Percentiles rank a stretch among this genome's conserved stretches.
Evolutionary conservation across 306 rosid species (phyloP).

Genomic region (barrel medic (Medicago truncatula)): MtrunA17r5.0-ANR NC_053049.1:48957001-48957500

Average conservation of each 20-base stretch:
- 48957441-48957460: conserved; percentile 87
- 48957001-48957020: conserved; percentile 36
- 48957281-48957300: conserved; percentile 85
- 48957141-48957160: too few relatives aligned
- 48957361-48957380: conserved; percentile 97
- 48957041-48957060: not conserved
- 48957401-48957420: conserved; percentile 98
- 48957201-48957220: not conserved
- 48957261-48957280: conserved; percentile 51
- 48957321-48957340: conserved; percentile 84
- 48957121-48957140: too few relatives aligned
- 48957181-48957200: conserved; percentile 16
- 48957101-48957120: too few relatives aligned
- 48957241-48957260: not conserved
- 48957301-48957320: conserved; percentile 71
- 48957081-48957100: too few relatives aligned
- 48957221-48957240: conserved; percentile 7
- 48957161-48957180: conserved; percentile 4
- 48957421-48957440: conserved; percentile 92
- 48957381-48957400: conserved; percentile 91
- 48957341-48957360: conserved; percentile 98
- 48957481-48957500: not conserved
- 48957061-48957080: too few relatives aligned
- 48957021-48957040: conserved; percentile 32
- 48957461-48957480: conserved; percentile 18